A percentile compares a stretch with the other conserved stretches of the same genome.
Evolutionary conservation across 257 asterid species (phyloP).

Genomic region (Leptodermis oblonga): DNA sequence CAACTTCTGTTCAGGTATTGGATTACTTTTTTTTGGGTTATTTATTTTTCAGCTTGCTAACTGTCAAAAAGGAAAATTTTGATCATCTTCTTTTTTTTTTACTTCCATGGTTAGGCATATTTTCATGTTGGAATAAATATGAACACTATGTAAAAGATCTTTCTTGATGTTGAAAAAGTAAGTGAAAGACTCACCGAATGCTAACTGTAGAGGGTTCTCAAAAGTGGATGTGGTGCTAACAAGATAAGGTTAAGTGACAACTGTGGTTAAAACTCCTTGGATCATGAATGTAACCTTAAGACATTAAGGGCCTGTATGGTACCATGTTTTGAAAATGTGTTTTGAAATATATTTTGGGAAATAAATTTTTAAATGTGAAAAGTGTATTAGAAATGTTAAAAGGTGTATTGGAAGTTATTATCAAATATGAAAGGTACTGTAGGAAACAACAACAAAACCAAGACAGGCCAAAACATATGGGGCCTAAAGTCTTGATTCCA

Average conservation of each 20-base stretch:
- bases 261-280: neutral
- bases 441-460: no score
- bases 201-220: neutral
- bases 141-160: neutral
- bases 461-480: no score
- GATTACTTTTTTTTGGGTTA: constrained; percentile 3
- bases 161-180: constrained; percentile 2
- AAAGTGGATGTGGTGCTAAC: neutral
- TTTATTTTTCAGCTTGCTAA: neutral
- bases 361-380: no score
- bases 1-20: constrained; percentile 65
- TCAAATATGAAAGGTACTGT: no score
- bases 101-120: neutral
- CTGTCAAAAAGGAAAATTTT: no score
- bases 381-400: no score
- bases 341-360: no score
- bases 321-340: no score
- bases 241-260: neutral
- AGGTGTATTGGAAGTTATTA: no score
- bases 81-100: neutral
- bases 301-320: no score
- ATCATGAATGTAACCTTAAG: neutral
- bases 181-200: constrained; percentile 2
- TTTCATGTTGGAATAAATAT: neutral
- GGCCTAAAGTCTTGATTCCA: neutral